Percentiles rank a stretch among this genome's conserved stretches.
These are phyloP conservation scores for Leptodontidium sp. DNA, from an alignment of 2,329 filamentous ascomycete species.

Conservation along the genomic window DNA sequence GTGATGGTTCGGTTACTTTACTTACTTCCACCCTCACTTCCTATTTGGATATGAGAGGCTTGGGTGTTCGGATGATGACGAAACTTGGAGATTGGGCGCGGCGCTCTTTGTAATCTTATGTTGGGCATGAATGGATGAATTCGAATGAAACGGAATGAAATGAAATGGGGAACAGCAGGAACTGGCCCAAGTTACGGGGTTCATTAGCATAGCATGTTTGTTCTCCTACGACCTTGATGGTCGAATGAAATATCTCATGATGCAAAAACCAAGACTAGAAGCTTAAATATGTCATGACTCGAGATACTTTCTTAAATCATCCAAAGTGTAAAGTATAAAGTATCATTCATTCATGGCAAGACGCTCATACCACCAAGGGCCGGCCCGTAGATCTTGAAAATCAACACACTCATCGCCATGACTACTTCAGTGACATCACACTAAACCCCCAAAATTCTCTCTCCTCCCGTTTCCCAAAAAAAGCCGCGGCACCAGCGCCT, in stretches of 20 bases:
- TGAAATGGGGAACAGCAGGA: background rate
- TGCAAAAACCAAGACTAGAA: background rate
- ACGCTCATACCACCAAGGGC: background rate
- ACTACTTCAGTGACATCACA: background rate
- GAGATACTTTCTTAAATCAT: background rate
- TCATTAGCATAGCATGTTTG: conserved; percentile 5
- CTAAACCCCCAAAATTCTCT: background rate
- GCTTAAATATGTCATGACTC: background rate
- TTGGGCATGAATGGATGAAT: conserved; percentile 13
- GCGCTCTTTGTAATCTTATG: conserved; percentile 2
- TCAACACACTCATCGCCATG: background rate
- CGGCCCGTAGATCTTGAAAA: background rate
- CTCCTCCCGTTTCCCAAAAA: background rate
- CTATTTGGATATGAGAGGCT: background rate
- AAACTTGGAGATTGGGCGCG: background rate
- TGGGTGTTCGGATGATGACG: conserved; percentile 14
- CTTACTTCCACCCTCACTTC: too few species aligned
- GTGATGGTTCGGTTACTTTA: background rate
- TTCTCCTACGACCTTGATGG: conserved; percentile 7
- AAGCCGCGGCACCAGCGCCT: conserved; percentile 7
- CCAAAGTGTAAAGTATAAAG: background rate
- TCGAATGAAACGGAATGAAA: background rate
- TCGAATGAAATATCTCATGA: conserved; percentile 4
- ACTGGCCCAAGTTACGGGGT: background rate
- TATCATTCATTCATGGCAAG: background rate